Conservation (phyloP, 768 basidiomycete species). For the Pisolithus marmoratus region DNA sequence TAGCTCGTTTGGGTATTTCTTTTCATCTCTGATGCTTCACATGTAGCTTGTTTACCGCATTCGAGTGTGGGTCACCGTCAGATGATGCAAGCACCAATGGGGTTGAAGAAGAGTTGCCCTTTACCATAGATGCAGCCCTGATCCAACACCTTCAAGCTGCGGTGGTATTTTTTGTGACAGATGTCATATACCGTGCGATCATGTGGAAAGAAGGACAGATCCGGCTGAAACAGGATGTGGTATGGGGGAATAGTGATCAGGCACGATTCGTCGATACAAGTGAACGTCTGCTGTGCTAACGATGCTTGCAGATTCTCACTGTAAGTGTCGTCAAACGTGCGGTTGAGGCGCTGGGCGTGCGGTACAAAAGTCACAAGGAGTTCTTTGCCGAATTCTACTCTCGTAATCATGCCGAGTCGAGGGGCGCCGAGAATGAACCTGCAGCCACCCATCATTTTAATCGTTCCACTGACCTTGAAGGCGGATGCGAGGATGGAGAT, state of each 20-base stretch:
- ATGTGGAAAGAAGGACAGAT: slow-evolving; percentile 54
- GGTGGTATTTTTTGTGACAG: slow-evolving; percentile 46
- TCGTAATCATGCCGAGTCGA: slow-evolving; percentile 6
- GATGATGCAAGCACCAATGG: slow-evolving; percentile 14
- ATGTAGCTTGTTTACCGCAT: slow-evolving; percentile 25
- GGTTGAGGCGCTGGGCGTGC: slow-evolving; percentile 41
- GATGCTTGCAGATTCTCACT: slow-evolving; percentile 33
- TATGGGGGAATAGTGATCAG: slow-evolving; percentile 47
- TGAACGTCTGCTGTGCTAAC: neutral
- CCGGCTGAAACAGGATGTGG: slow-evolving; percentile 51
- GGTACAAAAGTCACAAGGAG: slow-evolving; percentile 30
- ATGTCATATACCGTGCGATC: slow-evolving; percentile 46
- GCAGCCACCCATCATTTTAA: neutral
- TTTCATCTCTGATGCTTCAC: slow-evolving; percentile 2
- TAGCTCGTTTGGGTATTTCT: slow-evolving; percentile 17
- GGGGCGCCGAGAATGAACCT: neutral
- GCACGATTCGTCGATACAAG: slow-evolving; percentile 19
- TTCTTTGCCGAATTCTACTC: slow-evolving; percentile 35
- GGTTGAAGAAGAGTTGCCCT: slow-evolving; percentile 15
- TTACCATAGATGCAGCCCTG: slow-evolving; percentile 44
- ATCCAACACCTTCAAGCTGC: slow-evolving; percentile 42
- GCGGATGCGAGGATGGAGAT: neutral
- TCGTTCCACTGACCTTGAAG: neutral
- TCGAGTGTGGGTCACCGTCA: slow-evolving; percentile 10
- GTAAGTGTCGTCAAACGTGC: slow-evolving; percentile 42